Evolutionary conservation across 2,329 filamentous ascomycete species (phyloP), one percentile per base, ranked within the genome.

Genomic region (Monosporascus sp.): DNA sequence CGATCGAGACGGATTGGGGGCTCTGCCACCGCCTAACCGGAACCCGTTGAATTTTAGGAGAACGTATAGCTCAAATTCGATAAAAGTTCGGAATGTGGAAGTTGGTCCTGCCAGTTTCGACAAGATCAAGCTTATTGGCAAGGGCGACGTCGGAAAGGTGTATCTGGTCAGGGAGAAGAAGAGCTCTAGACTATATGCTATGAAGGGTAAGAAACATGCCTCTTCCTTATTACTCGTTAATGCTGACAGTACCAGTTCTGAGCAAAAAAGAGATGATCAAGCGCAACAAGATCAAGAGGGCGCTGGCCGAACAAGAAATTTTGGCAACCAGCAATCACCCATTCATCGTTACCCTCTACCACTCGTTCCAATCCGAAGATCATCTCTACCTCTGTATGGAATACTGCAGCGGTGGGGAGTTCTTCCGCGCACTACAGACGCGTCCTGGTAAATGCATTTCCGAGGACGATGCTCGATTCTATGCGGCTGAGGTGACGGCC

Each of bases 261-360:
- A 97, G 92, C 80, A 99, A 99, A 75, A 97, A 97, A 78, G 94
- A 99, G 73, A 99, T 99, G 94, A 99, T 99, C 74, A 99, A 99
- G 78, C 88, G 94, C 54, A 99, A 99, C 79, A 99, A 99, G 81
- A 99, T 99, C 76, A 99, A 99, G 81, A 86, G 94, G 68, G 94
- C 94, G 15, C 79, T 99, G 62, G 94, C 94, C 38, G 94, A 99
- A 74, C 94, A 97, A 70, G 94, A 99, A 72, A 99, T 99, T 60
- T 78, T 99, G 51, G 94, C 94, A 8, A 99, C 94, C 43, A 97
- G 93, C 78, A 99, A 99, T 65, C 94, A 99, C 66, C 94, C 94
- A 0, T 99, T 99, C 72, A 99, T 99, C 68, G 94, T 99, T 58
- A 99, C 94, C 0, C 79, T 99, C 3, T 99, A 97, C 70, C 94